phyloP scores from a whole-genome alignment of 2,329 filamentous ascomycete species.

The Blastomyces parvus region DNA sequence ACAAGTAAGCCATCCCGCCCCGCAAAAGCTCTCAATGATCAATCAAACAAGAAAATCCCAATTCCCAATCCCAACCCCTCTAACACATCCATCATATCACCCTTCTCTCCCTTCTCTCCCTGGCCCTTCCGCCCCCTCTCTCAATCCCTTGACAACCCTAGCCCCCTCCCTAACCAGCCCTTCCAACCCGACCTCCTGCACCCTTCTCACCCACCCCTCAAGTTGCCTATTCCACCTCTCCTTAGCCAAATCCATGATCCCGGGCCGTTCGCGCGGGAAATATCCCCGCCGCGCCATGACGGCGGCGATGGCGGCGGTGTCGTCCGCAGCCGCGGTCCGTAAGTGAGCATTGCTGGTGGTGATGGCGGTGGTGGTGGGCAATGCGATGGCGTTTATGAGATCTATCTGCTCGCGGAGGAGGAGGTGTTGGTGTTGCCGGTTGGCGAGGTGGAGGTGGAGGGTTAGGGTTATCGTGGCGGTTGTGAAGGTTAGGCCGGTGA shows the following conservation, averaged over 20 bases:
- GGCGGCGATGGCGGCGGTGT: conserved; percentile 7
- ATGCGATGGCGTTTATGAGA: conserved; percentile 33
- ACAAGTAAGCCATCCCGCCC: background rate
- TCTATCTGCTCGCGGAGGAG: conserved; percentile 38
- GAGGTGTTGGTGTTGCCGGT: conserved; percentile 44
- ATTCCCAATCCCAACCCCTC: background rate
- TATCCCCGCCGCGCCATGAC: conserved; percentile 16
- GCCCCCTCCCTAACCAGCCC: conserved; percentile 40
- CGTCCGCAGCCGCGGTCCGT: background rate
- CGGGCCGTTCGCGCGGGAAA: conserved; percentile 12
- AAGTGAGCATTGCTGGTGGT: background rate
- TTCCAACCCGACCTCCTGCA: conserved; percentile 57
- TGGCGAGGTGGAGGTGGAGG: conserved; percentile 59
- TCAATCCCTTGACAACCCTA: conserved; percentile 32
- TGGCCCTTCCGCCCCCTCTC: background rate
- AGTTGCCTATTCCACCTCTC: conserved; percentile 70
- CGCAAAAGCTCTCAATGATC: background rate
- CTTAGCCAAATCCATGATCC: conserved; percentile 58
- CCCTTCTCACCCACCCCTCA: conserved; percentile 55
- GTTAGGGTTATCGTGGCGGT: conserved; percentile 64
- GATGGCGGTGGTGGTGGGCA: conserved; percentile 12
- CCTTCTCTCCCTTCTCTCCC: conserved; percentile 6
- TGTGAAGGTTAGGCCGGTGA: conserved; percentile 66
- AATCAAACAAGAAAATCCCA: background rate
- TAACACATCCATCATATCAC: background rate